Evolutionary conservation across 179 eudicot species (phyloP).

Genomic region (Patellifolia procumbens): DNA sequence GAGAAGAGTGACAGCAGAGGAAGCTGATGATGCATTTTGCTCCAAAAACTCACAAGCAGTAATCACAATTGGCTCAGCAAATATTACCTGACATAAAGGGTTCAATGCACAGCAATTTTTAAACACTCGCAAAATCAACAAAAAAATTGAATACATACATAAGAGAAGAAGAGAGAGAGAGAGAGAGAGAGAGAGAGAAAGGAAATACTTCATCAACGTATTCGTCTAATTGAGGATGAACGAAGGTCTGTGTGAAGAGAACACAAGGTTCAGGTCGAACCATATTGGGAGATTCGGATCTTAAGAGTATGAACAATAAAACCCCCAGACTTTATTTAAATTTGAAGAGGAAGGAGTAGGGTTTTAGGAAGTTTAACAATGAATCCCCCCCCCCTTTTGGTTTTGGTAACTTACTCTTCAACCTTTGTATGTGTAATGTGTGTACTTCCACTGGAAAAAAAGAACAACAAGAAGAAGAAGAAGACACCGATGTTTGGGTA

Average conservation of each 20-base stretch:
- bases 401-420: no score
- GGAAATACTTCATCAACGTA: conserved; percentile 86
- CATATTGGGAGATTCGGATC: no score
- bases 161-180: background rate
- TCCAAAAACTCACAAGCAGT: conserved; percentile 95
- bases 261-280: conserved; percentile 59
- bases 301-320: no score
- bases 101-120: no score
- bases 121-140: background rate
- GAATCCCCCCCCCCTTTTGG: no score
- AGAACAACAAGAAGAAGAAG: no score
- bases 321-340: no score
- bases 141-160: background rate
- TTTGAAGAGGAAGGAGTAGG: no score
- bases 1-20: conserved; percentile 66
- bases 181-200: background rate
- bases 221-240: conserved; percentile 88
- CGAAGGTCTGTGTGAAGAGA: conserved; percentile 88
- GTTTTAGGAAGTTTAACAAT: no score
- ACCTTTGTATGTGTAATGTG: no score
- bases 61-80: conserved; percentile 88
- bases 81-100: conserved; percentile 60
- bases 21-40: conserved; percentile 77
- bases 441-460: no score
- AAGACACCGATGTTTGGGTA: no score